Evolutionary conservation across 2,329 filamentous ascomycete species (phyloP).

Genomic region (Myriosclerotinia curreyana): DNA sequence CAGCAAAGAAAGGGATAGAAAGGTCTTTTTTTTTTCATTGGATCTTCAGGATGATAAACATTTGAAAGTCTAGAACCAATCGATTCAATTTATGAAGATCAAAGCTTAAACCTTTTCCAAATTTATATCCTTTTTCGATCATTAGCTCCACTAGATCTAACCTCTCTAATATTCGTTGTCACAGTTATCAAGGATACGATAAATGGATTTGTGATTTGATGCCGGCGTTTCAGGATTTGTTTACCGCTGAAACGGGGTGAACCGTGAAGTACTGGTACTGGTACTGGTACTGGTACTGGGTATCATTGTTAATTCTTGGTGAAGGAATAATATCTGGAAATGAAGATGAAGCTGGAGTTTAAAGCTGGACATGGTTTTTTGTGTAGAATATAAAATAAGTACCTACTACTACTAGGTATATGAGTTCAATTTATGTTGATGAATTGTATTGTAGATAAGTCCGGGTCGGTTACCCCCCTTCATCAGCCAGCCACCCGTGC

Average conservation of each 20-base stretch:
- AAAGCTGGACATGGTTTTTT: not conserved
- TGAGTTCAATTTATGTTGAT: no score
- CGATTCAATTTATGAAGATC: slow-evolving; percentile 1
- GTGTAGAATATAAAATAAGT: no score
- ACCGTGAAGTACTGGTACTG: not conserved
- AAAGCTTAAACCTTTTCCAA: slow-evolving; percentile 4
- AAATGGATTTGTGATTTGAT: not conserved
- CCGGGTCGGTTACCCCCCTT: not conserved
- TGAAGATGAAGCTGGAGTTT: not conserved
- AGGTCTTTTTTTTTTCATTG: not conserved
- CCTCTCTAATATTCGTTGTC: not conserved
- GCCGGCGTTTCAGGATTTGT: not conserved
- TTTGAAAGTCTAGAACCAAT: slow-evolving; percentile 13
- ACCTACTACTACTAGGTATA: no score
- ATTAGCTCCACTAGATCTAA: not conserved
- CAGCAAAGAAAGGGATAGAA: slow-evolving; percentile 13
- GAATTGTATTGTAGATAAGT: no score
- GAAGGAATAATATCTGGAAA: not conserved
- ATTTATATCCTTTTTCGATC: not conserved
- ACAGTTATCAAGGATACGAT: not conserved
- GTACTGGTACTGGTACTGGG: not conserved
- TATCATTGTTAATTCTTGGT: not conserved
- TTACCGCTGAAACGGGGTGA: not conserved
- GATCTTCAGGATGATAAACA: slow-evolving; percentile 3
- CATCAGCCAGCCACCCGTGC: no score